Evolutionary conservation across 2,329 filamentous ascomycete species (phyloP).

Genomic region (Lecanicillium sp.): DNA sequence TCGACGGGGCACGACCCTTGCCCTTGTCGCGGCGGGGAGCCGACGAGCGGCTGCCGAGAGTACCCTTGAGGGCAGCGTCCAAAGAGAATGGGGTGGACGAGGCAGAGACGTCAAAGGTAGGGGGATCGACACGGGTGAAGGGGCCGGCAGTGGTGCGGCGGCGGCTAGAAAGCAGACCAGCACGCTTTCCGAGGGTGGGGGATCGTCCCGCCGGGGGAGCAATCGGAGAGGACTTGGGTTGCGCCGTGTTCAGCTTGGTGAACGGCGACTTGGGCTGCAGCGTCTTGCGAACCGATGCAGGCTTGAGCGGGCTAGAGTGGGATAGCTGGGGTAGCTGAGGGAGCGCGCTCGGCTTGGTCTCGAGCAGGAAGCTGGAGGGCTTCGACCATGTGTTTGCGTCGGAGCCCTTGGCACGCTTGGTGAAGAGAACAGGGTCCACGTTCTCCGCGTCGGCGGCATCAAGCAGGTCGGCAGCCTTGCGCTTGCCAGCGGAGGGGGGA

Average conservation of each 20-base stretch:
- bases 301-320: constrained; percentile 27
- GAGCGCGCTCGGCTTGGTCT: too few relatives aligned
- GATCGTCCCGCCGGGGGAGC: constrained; percentile 75
- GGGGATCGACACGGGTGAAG: constrained; percentile 66
- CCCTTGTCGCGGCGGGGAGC: constrained; percentile 34
- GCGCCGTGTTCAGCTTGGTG: constrained; percentile 37
- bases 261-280: constrained; percentile 50
- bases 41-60: constrained; percentile 64
- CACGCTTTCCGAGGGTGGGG: constrained; percentile 63
- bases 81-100: constrained; percentile 70
- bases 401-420: constrained; percentile 53
- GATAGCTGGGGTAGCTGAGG: constrained; percentile 25
- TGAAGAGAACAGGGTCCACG: constrained; percentile 50
- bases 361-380: constrained; percentile 40
- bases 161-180: constrained; percentile 61
- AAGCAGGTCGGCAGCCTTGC: constrained; percentile 49
- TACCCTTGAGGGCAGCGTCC: constrained; percentile 74
- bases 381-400: constrained; percentile 44
- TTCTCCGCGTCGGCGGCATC: constrained; percentile 55
- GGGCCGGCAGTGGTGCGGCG: constrained; percentile 57
- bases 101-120: constrained; percentile 47
- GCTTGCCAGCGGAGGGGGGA: constrained; percentile 40
- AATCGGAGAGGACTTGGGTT: constrained; percentile 46
- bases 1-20: constrained; percentile 31
- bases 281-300: constrained; percentile 34